Percentiles rank a stretch among this genome's conserved stretches.
Conservation (phyloP, 2,329 filamentous ascomycete species). For the Blastomyces silverae region DNA sequence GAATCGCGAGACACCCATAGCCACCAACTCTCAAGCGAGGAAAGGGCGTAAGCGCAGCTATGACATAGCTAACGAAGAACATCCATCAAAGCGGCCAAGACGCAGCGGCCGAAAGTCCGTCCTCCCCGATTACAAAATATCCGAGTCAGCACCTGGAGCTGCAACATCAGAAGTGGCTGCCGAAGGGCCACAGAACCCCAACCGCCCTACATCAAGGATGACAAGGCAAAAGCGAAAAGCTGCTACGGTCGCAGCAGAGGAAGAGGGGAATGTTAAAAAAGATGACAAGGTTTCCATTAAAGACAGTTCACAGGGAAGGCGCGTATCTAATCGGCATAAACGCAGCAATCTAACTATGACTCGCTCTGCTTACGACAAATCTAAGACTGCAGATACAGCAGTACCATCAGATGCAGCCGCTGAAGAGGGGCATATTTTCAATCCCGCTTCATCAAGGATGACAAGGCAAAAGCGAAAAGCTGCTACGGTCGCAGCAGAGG, state of each 20-base stretch:
- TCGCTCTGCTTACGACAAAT: neutral
- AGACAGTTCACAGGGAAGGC: too few species aligned
- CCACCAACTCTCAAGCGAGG: neutral
- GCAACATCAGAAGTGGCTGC: neutral
- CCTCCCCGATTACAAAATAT: neutral
- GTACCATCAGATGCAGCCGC: neutral
- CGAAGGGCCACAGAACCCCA: neutral
- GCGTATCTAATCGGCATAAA: neutral
- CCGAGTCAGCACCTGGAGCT: neutral
- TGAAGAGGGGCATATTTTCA: neutral
- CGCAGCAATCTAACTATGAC: neutral
- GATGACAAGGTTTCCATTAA: too few species aligned
- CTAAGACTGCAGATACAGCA: neutral
- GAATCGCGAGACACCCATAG: neutral
- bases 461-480: neutral
- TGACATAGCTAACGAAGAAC: neutral
- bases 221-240: too few species aligned
- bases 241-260: too few species aligned
- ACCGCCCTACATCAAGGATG: neutral
- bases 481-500: neutral
- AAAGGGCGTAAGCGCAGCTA: neutral
- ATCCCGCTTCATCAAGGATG: neutral
- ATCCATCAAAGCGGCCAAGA: neutral
- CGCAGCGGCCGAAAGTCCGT: neutral
- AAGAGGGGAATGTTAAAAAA: too few species aligned